Conservation (phyloP, 1,284 basidiomycete species). For the Cutaneotrichosporon sp. region DNA sequence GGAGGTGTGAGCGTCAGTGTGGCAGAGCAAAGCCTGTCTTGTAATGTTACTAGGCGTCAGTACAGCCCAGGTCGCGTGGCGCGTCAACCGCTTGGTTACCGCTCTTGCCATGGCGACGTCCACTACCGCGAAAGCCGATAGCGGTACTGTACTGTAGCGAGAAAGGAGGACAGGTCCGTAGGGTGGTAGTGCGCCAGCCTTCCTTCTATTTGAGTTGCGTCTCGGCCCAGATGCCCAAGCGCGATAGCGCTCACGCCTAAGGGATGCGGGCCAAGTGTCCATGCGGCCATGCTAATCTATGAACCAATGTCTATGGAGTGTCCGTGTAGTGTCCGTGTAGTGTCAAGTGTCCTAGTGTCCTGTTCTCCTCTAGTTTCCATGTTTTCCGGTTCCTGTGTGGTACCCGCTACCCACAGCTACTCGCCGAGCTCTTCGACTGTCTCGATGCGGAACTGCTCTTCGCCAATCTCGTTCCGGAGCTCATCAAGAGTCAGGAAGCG, state of each 20-base stretch:
- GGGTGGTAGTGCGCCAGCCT: not conserved
- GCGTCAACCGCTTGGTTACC: not conserved
- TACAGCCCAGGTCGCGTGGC: not conserved
- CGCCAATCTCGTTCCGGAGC: not conserved
- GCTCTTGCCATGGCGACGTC: not conserved
- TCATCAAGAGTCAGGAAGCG: not conserved
- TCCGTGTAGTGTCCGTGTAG: not conserved
- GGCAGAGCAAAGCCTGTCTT: not conserved
- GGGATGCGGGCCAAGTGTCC: not conserved
- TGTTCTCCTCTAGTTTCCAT: not conserved
- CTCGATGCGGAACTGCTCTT: conserved; percentile 2
- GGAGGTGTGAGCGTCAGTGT: too few species aligned
- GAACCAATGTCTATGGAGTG: not conserved
- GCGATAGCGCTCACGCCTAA: not conserved
- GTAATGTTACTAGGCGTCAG: not conserved
- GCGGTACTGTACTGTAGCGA: too few species aligned
- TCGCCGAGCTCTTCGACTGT: not conserved
- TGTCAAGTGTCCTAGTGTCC: not conserved
- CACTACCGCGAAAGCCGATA: not conserved
- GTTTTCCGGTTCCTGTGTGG: not conserved
- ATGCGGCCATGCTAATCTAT: not conserved
- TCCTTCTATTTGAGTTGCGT: not conserved
- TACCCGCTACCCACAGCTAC: not conserved
- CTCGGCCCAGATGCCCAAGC: too few species aligned
- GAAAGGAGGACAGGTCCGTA: not conserved